Conservation (phyloP, 108 stramenopile species). For the Nitzschia sp. region DNA sequence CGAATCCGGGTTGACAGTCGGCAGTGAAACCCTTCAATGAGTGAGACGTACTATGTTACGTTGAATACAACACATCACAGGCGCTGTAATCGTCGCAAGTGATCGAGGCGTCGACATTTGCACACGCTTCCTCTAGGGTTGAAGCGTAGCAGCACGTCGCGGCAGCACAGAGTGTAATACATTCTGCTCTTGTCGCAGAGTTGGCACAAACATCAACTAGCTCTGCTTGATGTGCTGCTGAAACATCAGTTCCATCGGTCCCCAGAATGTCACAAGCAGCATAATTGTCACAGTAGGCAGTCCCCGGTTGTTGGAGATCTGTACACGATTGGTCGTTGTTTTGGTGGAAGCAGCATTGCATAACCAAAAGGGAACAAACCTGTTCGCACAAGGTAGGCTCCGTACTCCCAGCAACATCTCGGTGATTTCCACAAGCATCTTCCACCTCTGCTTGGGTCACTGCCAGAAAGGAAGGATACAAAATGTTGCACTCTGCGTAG, state of each 20-base stretch:
- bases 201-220: constrained; percentile 1
- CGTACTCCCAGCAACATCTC: background rate
- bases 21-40: background rate
- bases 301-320: background rate
- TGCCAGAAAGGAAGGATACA: constrained; percentile 6
- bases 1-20: too few relatives aligned
- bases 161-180: constrained; percentile 12
- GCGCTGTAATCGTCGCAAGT: constrained; percentile 21
- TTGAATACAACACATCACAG: constrained; percentile 14
- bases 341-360: constrained; percentile 23
- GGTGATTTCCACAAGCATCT: constrained; percentile 21
- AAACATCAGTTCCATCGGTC: background rate
- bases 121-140: constrained; percentile 9
- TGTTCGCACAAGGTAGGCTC: constrained; percentile 19
- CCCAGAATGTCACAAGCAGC: constrained; percentile 17
- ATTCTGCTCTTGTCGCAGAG: constrained; percentile 1
- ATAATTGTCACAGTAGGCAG: constrained; percentile 20
- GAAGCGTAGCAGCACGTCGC: constrained; percentile 25
- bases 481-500: constrained; percentile 23
- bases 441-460: constrained; percentile 12
- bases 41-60: background rate
- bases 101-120: constrained; percentile 12
- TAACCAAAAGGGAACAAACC: constrained; percentile 11
- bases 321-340: constrained; percentile 9
- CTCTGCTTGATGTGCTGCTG: constrained; percentile 2